Evolutionary conservation across 495 filamentous ascomycete species (phyloP).

Genomic region (Oidiodendron maius): DNA sequence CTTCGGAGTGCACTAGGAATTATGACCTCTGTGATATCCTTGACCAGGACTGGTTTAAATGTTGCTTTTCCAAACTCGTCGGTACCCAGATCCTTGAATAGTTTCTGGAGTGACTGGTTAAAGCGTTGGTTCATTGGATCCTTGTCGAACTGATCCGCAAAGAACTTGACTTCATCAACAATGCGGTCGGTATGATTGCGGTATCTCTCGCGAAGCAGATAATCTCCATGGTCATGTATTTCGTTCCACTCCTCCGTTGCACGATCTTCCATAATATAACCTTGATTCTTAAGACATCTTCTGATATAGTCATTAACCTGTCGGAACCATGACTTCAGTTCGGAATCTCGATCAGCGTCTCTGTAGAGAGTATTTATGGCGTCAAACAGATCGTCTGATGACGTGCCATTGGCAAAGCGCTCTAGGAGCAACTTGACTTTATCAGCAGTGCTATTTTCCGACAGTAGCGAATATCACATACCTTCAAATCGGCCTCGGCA

Average conservation of each 20-base stretch:
- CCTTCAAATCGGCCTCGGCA: conserved; percentile 72
- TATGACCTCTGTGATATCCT: conserved; percentile 83
- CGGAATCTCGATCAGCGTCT: conserved; percentile 86
- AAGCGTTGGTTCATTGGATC: conserved; percentile 84
- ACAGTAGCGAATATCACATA: conserved; percentile 7
- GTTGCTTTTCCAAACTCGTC: conserved; percentile 74
- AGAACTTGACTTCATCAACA: conserved; percentile 82
- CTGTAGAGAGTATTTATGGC: conserved; percentile 81
- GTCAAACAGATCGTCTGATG: conserved; percentile 76
- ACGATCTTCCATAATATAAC: conserved; percentile 81
- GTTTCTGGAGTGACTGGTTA: conserved; percentile 65
- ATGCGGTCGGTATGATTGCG: conserved; percentile 81
- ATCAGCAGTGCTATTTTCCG: no score
- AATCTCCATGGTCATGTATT: conserved; percentile 81
- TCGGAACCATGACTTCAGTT: conserved; percentile 88
- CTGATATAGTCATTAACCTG: conserved; percentile 70
- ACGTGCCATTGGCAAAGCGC: conserved; percentile 93
- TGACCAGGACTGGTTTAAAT: conserved; percentile 89
- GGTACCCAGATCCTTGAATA: conserved; percentile 84
- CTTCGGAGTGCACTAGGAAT: conserved; percentile 80
- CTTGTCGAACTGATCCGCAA: conserved; percentile 81
- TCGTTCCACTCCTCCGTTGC: conserved; percentile 79
- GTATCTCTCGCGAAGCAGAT: conserved; percentile 85
- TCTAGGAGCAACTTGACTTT: conserved; percentile 79
- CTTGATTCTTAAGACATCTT: conserved; percentile 79